Evolutionary conservation across 148 eudicot species (phyloP), one percentile per base, ranked within the genome.

Genomic region (Polygonum aviculare): DNA sequence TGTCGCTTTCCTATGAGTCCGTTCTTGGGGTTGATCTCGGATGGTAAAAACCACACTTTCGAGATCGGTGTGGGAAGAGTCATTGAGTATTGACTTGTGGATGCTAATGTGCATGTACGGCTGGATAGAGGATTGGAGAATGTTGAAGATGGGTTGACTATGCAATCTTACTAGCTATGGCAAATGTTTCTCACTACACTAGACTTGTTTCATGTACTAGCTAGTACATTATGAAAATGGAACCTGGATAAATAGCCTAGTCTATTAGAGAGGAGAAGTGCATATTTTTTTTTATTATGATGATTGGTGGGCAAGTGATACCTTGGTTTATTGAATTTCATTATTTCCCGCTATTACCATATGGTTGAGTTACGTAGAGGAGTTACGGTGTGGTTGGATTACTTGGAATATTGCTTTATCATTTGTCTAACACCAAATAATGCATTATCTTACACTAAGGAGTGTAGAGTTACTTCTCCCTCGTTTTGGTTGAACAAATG

Each of bases 1-100:
- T 80, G 98, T 95, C 39, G 98, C 98, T 75, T 95, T 95, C 75
- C 88, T 95, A n/a, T n/a, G n/a, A n/a, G n/a, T n/a, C 93, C 98
- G 3, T 90, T 84, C 81, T 51, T 94, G 57, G 89, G 90, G 36
- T 35, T 78, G 35, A 76, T 94, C 59, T 77, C 88, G 81, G 98
- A 94, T 82, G 81, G 87, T 22, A 80, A 89, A 38, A 18, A 12
- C 78, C 98, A 94, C 79, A 74, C 0, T 1, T 76, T 90, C 16
- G 91, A 90, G 81, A 75, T 94, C 47, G 87, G 86, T 35, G 97
- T 94, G 35, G 77, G 82, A 18, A 88, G 87, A 47, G 86, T 92
- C 3, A 85, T 89, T 69, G 57, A 86, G 4, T 90, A 82, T 79
- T 94, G 98, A 97, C 84, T 92, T 39, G 87, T 94, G 5, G 88